Evolutionary conservation across 2,329 filamentous ascomycete species (phyloP).

Genomic region (Paraphaeosphaeria minitans): DNA sequence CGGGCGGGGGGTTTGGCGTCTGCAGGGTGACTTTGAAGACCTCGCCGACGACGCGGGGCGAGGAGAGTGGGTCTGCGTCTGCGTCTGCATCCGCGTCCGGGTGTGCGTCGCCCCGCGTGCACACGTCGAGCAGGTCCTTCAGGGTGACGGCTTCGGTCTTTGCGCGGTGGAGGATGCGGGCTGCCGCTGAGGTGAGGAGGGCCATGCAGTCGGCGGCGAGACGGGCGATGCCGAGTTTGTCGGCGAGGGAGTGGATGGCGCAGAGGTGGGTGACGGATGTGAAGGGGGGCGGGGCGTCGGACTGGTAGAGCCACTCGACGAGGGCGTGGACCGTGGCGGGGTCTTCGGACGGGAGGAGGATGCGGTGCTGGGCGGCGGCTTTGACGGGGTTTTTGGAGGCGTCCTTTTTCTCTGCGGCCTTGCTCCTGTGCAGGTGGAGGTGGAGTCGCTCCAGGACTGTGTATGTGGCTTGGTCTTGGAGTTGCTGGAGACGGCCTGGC

Average conservation of each 20-base stretch:
- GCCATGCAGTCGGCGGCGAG: constrained; percentile 23
- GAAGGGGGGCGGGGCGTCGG: neutral
- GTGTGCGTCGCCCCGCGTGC: neutral
- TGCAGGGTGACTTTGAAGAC: constrained; percentile 28
- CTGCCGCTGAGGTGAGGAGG: constrained; percentile 13
- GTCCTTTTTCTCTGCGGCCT: constrained; percentile 12
- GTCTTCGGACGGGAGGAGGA: constrained; percentile 19
- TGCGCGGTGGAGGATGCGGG: constrained; percentile 13
- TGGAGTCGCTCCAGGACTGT: constrained; percentile 11
- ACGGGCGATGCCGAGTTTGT: constrained; percentile 15
- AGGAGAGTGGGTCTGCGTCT: neutral
- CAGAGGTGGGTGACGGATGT: constrained; percentile 19
- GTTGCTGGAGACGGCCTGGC: constrained; percentile 9
- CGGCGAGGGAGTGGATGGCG: constrained; percentile 21
- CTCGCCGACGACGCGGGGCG: constrained; percentile 10
- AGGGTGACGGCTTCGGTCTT: constrained; percentile 10
- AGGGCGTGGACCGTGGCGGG: constrained; percentile 17
- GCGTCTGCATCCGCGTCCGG: neutral
- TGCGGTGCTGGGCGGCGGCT: constrained; percentile 25
- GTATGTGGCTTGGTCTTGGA: constrained; percentile 19
- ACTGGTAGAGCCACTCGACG: constrained; percentile 27
- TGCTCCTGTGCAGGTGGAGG: constrained; percentile 11
- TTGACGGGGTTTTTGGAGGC: constrained; percentile 10
- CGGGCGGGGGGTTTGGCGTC: constrained; percentile 13
- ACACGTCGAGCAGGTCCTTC: constrained; percentile 14